Base-by-base conservation (phyloP, 371 early-diverging fungal genomes). In the Funneliformis caledonium region DNA sequence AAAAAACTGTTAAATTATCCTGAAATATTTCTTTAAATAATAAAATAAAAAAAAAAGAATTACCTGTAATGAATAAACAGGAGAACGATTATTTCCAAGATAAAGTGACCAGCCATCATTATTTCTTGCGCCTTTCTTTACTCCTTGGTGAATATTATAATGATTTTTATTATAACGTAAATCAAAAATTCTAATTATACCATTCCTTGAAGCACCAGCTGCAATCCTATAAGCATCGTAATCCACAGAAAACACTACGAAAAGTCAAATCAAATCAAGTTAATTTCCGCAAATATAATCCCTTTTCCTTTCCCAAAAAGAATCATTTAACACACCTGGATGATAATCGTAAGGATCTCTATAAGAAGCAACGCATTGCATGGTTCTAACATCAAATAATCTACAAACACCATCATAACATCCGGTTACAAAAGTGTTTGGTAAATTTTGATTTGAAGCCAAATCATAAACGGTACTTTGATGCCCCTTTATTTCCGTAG, bases 321-420 rank as follows among this genome's bases (percentile, higher is more conserved):
- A 10, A 52, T n/a, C 22, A 16, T 5, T 19, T 33, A 12, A 43
- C 31, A 14, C 14, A 62, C 64, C 64, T 22, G 64, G 64, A 26
- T n/a, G 31, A 31, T 26, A 31, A 8, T 62, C 64, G 12, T 62
- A 62, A 62, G 64, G 64, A 70, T 70, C 70, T 37, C 70, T 70
- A 70, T 70, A 70, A 31, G 70, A 70, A 14, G 70, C 70, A n/a
- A 70, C 42, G 43, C 70, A 47, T 9, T 70, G 33, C 70, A 70
- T 70, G 9, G 33, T 70, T 70, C 70, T 70, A 70, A 37, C 37
- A 6, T 70, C 70, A 70, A 70, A 70, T 9, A 70, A 42, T 33
- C 45, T n/a, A 31, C 33, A 31, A 3, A 47, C 12, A 14, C 70
- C 70, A 45, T 70, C 70, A 42, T n/a, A 70, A 70, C 45, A 43